Conservation (phyloP, 2,329 filamentous ascomycete species). For the Metarhizium rileyi region DNA sequence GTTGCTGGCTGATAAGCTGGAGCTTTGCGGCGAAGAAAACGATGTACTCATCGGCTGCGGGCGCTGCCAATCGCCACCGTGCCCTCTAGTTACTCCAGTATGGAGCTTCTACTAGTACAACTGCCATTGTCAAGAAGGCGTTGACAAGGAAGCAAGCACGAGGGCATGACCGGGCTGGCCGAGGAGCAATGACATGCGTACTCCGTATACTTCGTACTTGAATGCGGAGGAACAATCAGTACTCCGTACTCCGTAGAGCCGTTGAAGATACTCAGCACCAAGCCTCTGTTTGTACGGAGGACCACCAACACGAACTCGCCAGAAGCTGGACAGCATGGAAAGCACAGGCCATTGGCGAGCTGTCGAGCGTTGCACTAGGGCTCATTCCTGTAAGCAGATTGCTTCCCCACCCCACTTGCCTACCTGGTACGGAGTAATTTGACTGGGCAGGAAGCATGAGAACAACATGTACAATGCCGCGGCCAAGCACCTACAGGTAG, state of each 20-base stretch:
- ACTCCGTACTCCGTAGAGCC: no score
- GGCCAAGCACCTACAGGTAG: background rate
- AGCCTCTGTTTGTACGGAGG: no score
- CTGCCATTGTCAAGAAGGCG: no score
- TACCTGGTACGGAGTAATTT: conserved; percentile 14
- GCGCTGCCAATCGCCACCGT: background rate
- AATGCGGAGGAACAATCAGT: no score
- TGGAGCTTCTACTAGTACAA: no score
- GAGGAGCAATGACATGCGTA: no score
- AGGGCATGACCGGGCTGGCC: no score
- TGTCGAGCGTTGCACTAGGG: background rate
- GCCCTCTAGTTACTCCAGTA: no score
- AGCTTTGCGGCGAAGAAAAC: background rate
- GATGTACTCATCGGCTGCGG: background rate
- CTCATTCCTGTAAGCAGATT: conserved; percentile 5
- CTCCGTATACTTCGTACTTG: no score
- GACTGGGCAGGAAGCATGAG: conserved; percentile 3
- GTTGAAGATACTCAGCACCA: background rate
- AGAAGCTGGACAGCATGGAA: background rate
- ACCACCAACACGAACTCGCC: background rate
- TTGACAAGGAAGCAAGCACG: no score
- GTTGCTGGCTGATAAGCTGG: background rate
- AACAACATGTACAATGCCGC: background rate
- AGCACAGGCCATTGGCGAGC: background rate
- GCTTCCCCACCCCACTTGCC: conserved; percentile 2